Evolutionary conservation across 2,329 filamentous ascomycete species (phyloP).

Genomic region (Trichophyton mentagrophytes): DNA sequence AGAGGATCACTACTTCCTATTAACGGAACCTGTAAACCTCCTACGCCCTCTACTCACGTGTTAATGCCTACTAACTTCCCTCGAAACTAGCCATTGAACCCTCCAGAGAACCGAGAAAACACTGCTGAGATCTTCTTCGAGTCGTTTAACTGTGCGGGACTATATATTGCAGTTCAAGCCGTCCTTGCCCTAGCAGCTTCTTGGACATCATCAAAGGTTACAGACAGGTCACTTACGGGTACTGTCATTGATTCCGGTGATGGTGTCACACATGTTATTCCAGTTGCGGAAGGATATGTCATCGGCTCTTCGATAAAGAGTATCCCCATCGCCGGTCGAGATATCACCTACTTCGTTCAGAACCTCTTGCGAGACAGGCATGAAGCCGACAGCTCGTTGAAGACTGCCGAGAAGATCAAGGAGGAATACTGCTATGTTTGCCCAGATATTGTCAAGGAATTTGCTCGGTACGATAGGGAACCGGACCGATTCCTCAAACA

Average conservation of each 20-base stretch:
- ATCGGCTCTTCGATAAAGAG: slow-evolving; percentile 99
- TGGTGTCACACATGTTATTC: slow-evolving; percentile 97
- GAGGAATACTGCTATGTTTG: slow-evolving; percentile 98
- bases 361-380: slow-evolving; percentile 89
- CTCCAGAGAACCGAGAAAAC: slow-evolving; percentile 96
- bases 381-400: slow-evolving; percentile 90
- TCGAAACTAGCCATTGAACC: slow-evolving; percentile 69
- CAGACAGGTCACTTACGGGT: slow-evolving; percentile 86
- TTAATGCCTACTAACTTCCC: not conserved
- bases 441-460: slow-evolving; percentile 98
- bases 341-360: slow-evolving; percentile 98
- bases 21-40: slow-evolving; percentile 75
- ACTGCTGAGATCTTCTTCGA: slow-evolving; percentile 99
- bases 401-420: slow-evolving; percentile 96
- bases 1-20: slow-evolving; percentile 95
- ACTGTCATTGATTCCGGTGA: slow-evolving; percentile 98
- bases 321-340: slow-evolving; percentile 91
- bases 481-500: slow-evolving; percentile 85
- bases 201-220: slow-evolving; percentile 97
- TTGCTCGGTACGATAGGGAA: slow-evolving; percentile 84
- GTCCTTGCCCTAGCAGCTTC: slow-evolving; percentile 92
- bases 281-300: slow-evolving; percentile 95
- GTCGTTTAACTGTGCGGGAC: slow-evolving; percentile 96
- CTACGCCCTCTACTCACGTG: not conserved
- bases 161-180: slow-evolving; percentile 97